These are phyloP conservation scores for Emergomyces pasteurianus DNA, from an alignment of 2,329 filamentous ascomycete species.

Conservation along the genomic window DNA sequence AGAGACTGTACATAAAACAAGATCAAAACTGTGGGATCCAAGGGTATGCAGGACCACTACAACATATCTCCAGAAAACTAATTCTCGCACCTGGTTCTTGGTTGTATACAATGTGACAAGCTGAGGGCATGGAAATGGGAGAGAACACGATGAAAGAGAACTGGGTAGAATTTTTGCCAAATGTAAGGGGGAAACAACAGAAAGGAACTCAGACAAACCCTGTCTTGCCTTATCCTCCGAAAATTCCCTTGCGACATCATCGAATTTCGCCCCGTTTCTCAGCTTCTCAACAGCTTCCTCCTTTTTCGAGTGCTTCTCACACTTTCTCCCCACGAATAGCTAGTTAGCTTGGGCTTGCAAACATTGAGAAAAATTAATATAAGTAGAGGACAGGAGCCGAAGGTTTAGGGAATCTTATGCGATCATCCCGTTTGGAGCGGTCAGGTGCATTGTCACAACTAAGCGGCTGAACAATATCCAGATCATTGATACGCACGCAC, in stretches of 20 bases:
- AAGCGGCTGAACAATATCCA: not conserved
- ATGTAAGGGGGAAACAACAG: not conserved
- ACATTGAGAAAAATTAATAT: not conserved
- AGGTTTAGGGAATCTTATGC: not conserved
- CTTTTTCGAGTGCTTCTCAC: slow-evolving; percentile 54
- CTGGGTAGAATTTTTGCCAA: not conserved
- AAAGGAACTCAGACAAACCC: slow-evolving; percentile 19
- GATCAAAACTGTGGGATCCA: not conserved
- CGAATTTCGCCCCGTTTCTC: slow-evolving; percentile 48
- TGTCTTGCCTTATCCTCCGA: slow-evolving; percentile 55
- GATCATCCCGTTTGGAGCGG: not conserved
- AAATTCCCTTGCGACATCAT: slow-evolving; percentile 52
- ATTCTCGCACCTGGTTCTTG: not conserved
- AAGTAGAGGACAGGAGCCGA: not conserved
- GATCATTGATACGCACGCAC: not conserved
- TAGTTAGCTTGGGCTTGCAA: not conserved
- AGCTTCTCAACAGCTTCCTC: slow-evolving; percentile 53
- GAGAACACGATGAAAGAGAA: not conserved
- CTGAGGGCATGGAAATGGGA: not conserved
- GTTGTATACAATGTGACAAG: not conserved
- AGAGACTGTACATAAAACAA: not conserved
- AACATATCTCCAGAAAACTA: not conserved
- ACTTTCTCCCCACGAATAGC: slow-evolving; percentile 22
- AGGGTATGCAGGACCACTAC: not conserved
- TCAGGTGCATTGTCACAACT: not conserved